Base-by-base conservation (phyloP, 768 basidiomycete genomes). In the Pleurotus pulmonarius region DNA sequence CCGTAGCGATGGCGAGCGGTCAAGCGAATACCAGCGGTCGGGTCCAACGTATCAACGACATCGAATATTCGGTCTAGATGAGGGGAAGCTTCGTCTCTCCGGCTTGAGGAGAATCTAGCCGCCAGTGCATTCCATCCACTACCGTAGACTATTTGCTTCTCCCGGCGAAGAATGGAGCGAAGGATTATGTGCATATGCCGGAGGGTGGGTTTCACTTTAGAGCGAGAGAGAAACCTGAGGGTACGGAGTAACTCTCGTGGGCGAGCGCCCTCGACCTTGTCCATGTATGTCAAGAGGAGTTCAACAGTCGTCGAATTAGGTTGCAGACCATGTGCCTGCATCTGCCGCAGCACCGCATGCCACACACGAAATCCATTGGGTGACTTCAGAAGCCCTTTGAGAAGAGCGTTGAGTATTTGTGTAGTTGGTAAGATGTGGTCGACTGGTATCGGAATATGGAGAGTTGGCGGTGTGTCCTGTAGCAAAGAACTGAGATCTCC, bases 401-500 rank as follows among this genome's bases (percentile, higher is more conserved):
- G 69, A 16, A 87, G 68, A 16, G 83, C 75, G 64, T 92, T 90
- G 72, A 88, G 82, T 24, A 88, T 69, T 51, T 76, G 71, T 38
- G 71, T 67, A 5, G 75, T 75, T 34, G 77, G 77, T 12, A 60
- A 59, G 24, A 81, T 63, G 37, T 58, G 62, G 2, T 69, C 56
- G 4, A 66, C 62, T 29, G 68, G 60, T 52, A 70, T 69, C 22
- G 74, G 71, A 20, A 73, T 61, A 25, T 58, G 55, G 24, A 59
- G 25, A 2, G 39, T 47, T 45, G 59, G 58, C 20, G 65, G 59
- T 18, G 60, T 61, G 26, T 29, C 38, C 16, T 65, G 43, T 13
- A 69, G 55, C 46, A 59, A 53, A 20, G 67, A 46, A 46, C 73
- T 73, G 26, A 71, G 49, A 41, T 59, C 72, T 22, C 67, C 64